Conservation (phyloP, 441 rosid genomes). For the Isatis lusitanica region DNA sequence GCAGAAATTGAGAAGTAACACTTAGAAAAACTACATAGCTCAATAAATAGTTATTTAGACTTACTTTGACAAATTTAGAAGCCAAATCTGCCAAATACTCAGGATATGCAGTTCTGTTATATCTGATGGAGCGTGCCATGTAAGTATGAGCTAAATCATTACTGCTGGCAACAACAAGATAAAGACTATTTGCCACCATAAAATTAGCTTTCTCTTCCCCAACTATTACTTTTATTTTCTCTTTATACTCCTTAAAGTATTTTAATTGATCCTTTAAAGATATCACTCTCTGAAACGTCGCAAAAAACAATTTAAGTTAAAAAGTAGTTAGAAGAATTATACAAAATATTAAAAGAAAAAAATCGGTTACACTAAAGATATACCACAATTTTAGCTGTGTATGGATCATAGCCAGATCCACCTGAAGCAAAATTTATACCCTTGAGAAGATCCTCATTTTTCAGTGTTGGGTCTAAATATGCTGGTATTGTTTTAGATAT, state of each 20-base stretch:
- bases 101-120: slow-evolving; percentile 37
- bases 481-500: slow-evolving; percentile 33
- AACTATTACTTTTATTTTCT: slow-evolving; percentile 34
- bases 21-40: not conserved
- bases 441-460: slow-evolving; percentile 34
- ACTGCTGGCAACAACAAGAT: slow-evolving; percentile 47
- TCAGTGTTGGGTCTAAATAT: slow-evolving; percentile 33
- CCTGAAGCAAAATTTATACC: slow-evolving; percentile 46
- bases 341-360: not conserved
- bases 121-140: slow-evolving; percentile 14
- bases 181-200: slow-evolving; percentile 42
- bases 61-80: slow-evolving; percentile 42
- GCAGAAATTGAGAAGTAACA: not conserved
- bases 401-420: slow-evolving; percentile 44
- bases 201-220: slow-evolving; percentile 46
- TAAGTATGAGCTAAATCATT: slow-evolving; percentile 57
- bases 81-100: slow-evolving; percentile 39
- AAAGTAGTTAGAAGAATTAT: not conserved
- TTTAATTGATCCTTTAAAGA: slow-evolving; percentile 48
- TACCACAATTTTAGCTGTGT: slow-evolving; percentile 40
- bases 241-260: slow-evolving; percentile 48
- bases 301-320: not conserved
- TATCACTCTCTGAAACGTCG: slow-evolving; percentile 47
- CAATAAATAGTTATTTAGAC: not conserved
- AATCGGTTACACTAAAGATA: not conserved